These are phyloP conservation scores for Neurospora cerealis DNA, from an alignment of 495 filamentous ascomycete species.

Conservation along the genomic window DNA sequence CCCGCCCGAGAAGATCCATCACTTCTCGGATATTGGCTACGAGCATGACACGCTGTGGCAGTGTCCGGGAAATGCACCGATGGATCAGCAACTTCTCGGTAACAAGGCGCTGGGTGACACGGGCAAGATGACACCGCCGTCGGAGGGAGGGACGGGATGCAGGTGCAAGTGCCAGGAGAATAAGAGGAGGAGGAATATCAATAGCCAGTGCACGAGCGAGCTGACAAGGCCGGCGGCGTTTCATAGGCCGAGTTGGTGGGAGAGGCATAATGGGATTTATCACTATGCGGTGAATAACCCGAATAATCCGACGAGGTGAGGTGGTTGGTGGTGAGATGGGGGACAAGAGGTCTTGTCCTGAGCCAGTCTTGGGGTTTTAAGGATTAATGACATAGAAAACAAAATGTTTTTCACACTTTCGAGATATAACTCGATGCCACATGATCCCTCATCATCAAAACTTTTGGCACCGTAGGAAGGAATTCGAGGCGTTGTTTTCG, in stretches of 20 bases:
- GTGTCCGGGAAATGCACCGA: conserved; percentile 35
- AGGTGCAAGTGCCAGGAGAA: conserved; percentile 35
- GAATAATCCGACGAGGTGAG: not conserved
- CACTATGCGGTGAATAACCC: not conserved
- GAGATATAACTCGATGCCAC: not conserved
- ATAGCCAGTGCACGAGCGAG: conserved; percentile 23
- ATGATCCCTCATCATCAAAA: not conserved
- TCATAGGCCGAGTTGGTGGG: not conserved
- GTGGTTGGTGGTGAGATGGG: not conserved
- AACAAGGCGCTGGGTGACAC: conserved; percentile 19
- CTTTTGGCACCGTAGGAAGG: not conserved
- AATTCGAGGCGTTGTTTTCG: not conserved
- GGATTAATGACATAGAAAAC: not conserved
- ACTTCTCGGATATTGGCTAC: conserved; percentile 45
- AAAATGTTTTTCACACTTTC: not conserved
- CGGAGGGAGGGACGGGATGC: conserved; percentile 30
- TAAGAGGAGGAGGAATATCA: conserved; percentile 20
- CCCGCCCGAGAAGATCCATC: conserved; percentile 38
- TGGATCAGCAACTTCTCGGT: conserved; percentile 25
- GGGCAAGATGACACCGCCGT: conserved; percentile 21
- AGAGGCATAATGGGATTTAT: not conserved
- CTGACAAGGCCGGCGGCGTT: conserved; percentile 21
- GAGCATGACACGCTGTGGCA: conserved; percentile 40
- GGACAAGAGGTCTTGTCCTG: not conserved
- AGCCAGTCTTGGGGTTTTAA: not conserved